phyloP scores from a whole-genome alignment of 345 rosid species.

The Clausena lansium region DNA sequence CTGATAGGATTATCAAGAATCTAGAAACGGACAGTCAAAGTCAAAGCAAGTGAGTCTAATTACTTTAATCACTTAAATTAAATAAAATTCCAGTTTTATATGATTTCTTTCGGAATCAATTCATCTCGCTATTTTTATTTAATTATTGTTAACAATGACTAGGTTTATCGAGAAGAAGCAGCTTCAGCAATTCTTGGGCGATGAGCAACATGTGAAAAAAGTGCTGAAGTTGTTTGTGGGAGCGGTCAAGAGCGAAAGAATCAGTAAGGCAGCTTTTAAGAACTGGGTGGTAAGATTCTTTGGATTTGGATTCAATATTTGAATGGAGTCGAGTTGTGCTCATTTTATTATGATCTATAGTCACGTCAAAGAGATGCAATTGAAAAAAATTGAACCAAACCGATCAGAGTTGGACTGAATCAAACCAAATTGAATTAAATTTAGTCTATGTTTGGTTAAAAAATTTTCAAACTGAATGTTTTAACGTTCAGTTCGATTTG shows the following conservation, averaged over 20 bases:
- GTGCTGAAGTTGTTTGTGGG: conserved; percentile 55
- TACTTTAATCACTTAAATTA: not conserved
- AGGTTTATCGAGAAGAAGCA: conserved; percentile 67
- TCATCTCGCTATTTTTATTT: not conserved
- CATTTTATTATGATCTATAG: not conserved
- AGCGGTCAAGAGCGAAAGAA: conserved; percentile 47
- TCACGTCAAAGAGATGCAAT: too few species aligned
- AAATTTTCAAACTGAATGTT: too few species aligned
- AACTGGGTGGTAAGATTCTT: conserved; percentile 57
- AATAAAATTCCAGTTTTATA: not conserved
- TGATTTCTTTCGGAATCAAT: not conserved
- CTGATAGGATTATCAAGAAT: conserved; percentile 51
- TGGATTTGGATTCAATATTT: not conserved
- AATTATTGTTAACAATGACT: not conserved
- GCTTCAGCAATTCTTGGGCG: conserved; percentile 24
- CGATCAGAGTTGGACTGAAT: too few species aligned
- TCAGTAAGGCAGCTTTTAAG: conserved; percentile 53
- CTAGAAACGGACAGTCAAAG: conserved; percentile 44
- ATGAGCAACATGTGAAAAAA: conserved; percentile 24
- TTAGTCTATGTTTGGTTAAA: too few species aligned
- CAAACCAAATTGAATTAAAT: too few species aligned
- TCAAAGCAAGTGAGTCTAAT: conserved; percentile 42
- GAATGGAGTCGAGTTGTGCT: not conserved
- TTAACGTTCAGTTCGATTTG: too few species aligned
- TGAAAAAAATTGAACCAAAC: too few species aligned